These are phyloP conservation scores for Cladophialophora carrionii DNA, from an alignment of 2,329 filamentous ascomycete species.

Conservation along the genomic window DNA sequence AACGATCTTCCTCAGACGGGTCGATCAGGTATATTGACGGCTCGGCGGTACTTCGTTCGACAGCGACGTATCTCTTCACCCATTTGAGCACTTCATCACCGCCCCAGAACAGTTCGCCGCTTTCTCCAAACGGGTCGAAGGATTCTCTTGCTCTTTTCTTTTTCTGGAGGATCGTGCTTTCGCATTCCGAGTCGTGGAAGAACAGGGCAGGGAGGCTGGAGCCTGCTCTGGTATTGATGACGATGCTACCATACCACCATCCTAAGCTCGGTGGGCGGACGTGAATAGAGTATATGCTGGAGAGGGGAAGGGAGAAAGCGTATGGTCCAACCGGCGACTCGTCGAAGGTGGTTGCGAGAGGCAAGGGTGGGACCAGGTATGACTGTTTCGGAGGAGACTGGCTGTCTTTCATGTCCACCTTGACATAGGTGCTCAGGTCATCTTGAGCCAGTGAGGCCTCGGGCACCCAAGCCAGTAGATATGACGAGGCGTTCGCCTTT, in stretches of 20 bases:
- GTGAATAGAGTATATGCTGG: slow-evolving; percentile 85
- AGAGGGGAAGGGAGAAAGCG: slow-evolving; percentile 87
- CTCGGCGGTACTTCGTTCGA: slow-evolving; percentile 84
- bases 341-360: slow-evolving; percentile 74
- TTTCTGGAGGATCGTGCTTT: slow-evolving; percentile 91
- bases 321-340: slow-evolving; percentile 74
- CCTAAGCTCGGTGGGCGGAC: slow-evolving; percentile 89
- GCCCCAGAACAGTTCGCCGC: slow-evolving; percentile 92
- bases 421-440: slow-evolving; percentile 85
- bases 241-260: slow-evolving; percentile 97
- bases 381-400: slow-evolving; percentile 81
- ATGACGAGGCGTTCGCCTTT: slow-evolving; percentile 60
- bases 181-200: slow-evolving; percentile 96
- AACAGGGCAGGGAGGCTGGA: slow-evolving; percentile 95
- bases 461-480: slow-evolving; percentile 90
- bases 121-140: slow-evolving; percentile 87
- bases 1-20: slow-evolving; percentile 79
- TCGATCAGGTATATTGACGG: slow-evolving; percentile 90
- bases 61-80: slow-evolving; percentile 78
- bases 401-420: slow-evolving; percentile 84
- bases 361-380: slow-evolving; percentile 88
- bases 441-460: slow-evolving; percentile 80
- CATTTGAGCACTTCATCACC: slow-evolving; percentile 93
- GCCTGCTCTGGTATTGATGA: slow-evolving; percentile 87
- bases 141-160: slow-evolving; percentile 80